Base-by-base conservation (phyloP, 441 rosid species). In the Populus hybrid region DNA sequence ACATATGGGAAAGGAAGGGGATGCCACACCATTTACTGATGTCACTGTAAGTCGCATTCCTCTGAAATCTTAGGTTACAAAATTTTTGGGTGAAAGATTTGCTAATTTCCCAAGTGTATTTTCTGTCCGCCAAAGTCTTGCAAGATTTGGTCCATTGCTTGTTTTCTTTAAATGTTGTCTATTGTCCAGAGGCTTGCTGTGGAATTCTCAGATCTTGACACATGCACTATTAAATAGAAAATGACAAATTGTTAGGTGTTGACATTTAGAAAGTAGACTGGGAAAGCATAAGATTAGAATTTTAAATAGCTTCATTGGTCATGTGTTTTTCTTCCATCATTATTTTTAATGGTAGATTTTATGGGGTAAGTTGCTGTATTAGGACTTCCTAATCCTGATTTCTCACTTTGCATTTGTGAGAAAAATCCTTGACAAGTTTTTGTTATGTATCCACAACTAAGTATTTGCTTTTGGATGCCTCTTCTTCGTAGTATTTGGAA, bases 1-100 rank as follows among this genome's bases (percentile, higher is more conserved):
- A 73, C 98, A 94, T 84, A 94, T 96, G 99, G 99, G 99, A 71
- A 94, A 94, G 88, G 99, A 96, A 86, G 99, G 98, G 69, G 99
- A 96, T 75, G 99, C 98, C 0, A 94, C 98, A 78, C 99, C 99
- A 50, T 96, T 96, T 81, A 96, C 98, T 4, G 99, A 96, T 85
- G 99, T 96, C 82, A 95, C 98, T 75, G 98, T 95, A 84, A 89
- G 92, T 86, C 69, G 3, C 78, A 46, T 34, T 59, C 6, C 57
- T 46, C 20, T 14, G 18, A 14, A 46, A 46, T 46, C 57, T 46
- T 12, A 14, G 20, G 20, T 14, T 46, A 14, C 57, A 5, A 14
- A 14, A 46, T 12, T 10, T 46, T 46, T 12, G 16, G 53, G 53
- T 46, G 53, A 46, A 9, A 14, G 57, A 46, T 46, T 46, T 46